Conservation (phyloP, 2,329 filamentous ascomycete genomes). For the Mycocentrospora acerina region DNA sequence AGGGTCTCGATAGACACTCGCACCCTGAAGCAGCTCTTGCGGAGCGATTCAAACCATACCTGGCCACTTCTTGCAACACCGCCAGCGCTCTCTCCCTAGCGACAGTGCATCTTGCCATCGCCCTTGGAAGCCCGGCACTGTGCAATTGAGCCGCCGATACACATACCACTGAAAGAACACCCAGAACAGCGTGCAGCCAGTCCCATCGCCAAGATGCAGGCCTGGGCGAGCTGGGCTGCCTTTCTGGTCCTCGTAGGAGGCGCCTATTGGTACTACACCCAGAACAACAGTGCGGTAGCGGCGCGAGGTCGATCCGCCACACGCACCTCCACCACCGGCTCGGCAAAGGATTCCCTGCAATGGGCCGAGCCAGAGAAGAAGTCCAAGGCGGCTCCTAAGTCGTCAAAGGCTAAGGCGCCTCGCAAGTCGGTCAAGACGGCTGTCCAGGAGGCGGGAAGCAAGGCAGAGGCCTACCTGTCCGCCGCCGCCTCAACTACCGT, state of each 20-base stretch:
- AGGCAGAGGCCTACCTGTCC: constrained; percentile 33
- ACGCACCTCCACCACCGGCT: constrained; percentile 21
- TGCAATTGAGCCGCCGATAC: constrained; percentile 1
- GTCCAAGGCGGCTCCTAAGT: constrained; percentile 27
- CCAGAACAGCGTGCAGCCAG: neutral
- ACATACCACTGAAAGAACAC: neutral
- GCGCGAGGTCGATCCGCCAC: constrained; percentile 33
- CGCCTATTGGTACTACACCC: constrained; percentile 32
- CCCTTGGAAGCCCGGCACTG: neutral
- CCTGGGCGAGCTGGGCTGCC: constrained; percentile 37
- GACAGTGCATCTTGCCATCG: neutral
- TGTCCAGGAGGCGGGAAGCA: constrained; percentile 37
- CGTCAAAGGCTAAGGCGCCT: constrained; percentile 34
- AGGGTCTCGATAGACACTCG: constrained; percentile 7
- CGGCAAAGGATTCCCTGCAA: constrained; percentile 21
- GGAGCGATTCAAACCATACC: constrained; percentile 20
- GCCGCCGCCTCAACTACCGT: constrained; percentile 68
- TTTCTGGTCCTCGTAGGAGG: constrained; percentile 33
- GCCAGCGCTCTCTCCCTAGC: neutral
- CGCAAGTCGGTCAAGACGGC: constrained; percentile 38
- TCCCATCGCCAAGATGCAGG: constrained; percentile 27
- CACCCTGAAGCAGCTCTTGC: constrained; percentile 19
- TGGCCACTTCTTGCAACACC: constrained; percentile 23
- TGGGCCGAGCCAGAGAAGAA: constrained; percentile 33
- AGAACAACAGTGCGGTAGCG: constrained; percentile 18